Evolutionary conservation across 495 filamentous ascomycete genomes (phyloP).

Genomic region (Talaromyces borbonicus): DNA sequence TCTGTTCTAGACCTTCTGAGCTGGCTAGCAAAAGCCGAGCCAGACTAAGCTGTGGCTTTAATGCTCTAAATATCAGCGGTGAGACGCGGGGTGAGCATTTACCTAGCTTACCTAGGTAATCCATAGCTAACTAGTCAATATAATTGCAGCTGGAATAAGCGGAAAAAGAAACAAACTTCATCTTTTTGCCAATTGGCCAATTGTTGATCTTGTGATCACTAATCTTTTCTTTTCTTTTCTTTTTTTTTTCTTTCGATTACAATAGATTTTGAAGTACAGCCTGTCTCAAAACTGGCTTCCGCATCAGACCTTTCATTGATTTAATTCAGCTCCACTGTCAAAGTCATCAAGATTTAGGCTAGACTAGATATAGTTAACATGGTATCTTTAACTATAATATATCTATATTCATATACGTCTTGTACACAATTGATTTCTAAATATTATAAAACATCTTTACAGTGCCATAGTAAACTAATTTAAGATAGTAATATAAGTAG

Average conservation of each 20-base stretch:
- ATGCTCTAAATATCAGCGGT: too few species aligned
- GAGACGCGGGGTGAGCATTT: too few species aligned
- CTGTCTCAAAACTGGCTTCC: slow-evolving; percentile 1
- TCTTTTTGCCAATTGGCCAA: too few species aligned
- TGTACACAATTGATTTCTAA: slow-evolving; percentile 1
- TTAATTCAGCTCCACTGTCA: neutral
- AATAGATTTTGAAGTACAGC: too few species aligned
- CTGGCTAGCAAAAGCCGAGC: too few species aligned
- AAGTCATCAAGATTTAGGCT: neutral
- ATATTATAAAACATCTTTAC: neutral
- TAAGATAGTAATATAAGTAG: neutral
- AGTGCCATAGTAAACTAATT: slow-evolving; percentile 1
- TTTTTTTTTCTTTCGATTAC: neutral
- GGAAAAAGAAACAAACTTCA: too few species aligned
- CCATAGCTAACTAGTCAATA: too few species aligned
- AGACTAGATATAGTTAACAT: neutral
- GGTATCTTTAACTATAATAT: slow-evolving; percentile 1
- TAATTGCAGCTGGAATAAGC: too few species aligned
- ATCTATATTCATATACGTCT: neutral
- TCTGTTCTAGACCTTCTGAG: too few species aligned
- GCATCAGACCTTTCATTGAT: neutral
- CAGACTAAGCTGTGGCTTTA: too few species aligned
- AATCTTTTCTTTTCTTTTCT: neutral
- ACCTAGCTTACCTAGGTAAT: too few species aligned
- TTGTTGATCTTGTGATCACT: slow-evolving; percentile 3